Evolutionary conservation across 768 basidiomycete genomes (phyloP).

Genomic region (Coprinopsis strossmayeri): DNA sequence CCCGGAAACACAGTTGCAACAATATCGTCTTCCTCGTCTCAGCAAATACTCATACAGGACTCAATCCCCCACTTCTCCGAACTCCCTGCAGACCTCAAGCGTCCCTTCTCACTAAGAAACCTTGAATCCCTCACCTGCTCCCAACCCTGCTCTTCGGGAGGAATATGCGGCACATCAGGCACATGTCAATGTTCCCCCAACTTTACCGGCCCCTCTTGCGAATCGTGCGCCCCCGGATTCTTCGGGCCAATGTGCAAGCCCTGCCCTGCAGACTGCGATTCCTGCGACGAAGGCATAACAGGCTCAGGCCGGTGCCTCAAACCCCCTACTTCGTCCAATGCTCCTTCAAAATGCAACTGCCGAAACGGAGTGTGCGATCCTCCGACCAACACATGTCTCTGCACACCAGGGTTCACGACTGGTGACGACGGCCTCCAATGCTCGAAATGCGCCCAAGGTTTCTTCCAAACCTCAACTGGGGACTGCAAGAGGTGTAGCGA

Average conservation of each 20-base stretch:
- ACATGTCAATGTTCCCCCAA: constrained; percentile 68
- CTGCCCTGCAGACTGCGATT: constrained; percentile 61
- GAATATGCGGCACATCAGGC: constrained; percentile 65
- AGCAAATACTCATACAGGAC: constrained; percentile 71
- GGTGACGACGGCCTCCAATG: constrained; percentile 71
- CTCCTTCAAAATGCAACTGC: constrained; percentile 71
- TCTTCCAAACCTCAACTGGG: constrained; percentile 63
- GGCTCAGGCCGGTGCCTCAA: constrained; percentile 71
- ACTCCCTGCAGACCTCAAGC: constrained; percentile 44
- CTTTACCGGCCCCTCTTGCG: constrained; percentile 76
- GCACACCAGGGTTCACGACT: constrained; percentile 71
- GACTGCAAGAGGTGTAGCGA: constrained; percentile 77
- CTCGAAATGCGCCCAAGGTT: constrained; percentile 66
- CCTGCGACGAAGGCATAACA: constrained; percentile 75
- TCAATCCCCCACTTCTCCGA: constrained; percentile 70
- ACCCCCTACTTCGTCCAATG: constrained; percentile 38
- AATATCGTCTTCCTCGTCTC: constrained; percentile 31
- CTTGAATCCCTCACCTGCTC: constrained; percentile 73
- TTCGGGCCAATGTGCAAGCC: constrained; percentile 69
- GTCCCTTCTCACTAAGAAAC: constrained; percentile 55
- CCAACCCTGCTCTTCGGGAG: constrained; percentile 65
- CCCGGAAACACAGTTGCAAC: constrained; percentile 46
- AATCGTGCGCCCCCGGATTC: constrained; percentile 66
- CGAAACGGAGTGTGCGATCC: constrained; percentile 70
- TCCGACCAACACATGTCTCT: constrained; percentile 66